These are phyloP conservation scores for Sporothrix globosa DNA, from an alignment of 2,329 filamentous ascomycete species.

Conservation along the genomic window DNA sequence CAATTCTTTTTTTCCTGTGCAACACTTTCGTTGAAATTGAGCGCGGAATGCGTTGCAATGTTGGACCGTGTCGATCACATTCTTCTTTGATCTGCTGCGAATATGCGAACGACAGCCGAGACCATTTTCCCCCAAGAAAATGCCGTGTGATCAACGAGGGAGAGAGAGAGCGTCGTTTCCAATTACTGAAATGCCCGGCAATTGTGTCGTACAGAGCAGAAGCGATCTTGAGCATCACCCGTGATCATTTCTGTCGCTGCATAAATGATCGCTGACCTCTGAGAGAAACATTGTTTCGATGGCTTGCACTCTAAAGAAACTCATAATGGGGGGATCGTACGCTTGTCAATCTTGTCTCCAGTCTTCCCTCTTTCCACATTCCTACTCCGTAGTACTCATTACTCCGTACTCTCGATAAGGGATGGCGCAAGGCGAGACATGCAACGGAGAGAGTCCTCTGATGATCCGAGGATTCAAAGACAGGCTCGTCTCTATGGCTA, in stretches of 20 bases:
- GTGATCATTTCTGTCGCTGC: not conserved
- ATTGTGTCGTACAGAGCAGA: too few species aligned
- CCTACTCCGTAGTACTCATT: not conserved
- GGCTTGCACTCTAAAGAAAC: too few species aligned
- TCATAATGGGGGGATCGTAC: too few species aligned
- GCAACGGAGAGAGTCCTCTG: not conserved
- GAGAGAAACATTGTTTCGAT: too few species aligned
- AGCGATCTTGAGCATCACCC: not conserved
- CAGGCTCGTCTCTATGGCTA: constrained; percentile 11
- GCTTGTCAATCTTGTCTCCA: not conserved
- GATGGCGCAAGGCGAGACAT: constrained; percentile 11
- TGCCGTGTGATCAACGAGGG: constrained; percentile 14
- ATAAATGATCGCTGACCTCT: not conserved
- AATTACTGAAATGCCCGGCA: not conserved
- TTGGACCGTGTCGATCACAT: constrained; percentile 18
- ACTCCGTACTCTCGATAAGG: not conserved
- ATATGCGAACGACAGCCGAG: not conserved
- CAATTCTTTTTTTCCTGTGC: not conserved
- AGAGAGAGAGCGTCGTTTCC: not conserved
- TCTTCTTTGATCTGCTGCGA: not conserved
- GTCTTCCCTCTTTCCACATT: not conserved
- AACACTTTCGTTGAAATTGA: not conserved
- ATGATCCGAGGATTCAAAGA: too few species aligned
- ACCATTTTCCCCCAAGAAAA: not conserved
- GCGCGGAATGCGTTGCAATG: not conserved